Evolutionary conservation across 305 asterid species (phyloP).

Genomic region (Ilex paraguariensis): DNA sequence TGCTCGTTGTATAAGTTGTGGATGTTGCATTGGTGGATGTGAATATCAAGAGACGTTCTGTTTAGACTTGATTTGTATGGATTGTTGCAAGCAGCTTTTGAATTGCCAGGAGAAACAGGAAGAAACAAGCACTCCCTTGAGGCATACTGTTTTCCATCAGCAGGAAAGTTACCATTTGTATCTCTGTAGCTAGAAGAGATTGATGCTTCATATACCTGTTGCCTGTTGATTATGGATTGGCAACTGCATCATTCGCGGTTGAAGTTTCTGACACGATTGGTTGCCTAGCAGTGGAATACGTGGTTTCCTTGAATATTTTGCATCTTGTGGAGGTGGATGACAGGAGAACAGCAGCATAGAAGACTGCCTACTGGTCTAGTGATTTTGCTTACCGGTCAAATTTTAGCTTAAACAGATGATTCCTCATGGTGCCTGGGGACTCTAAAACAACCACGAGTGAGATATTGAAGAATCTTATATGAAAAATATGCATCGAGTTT

Average conservation of each 20-base stretch:
- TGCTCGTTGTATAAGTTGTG: slow-evolving; percentile 62
- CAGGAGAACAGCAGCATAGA: too few species aligned
- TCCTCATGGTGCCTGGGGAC: too few species aligned
- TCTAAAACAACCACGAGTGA: too few species aligned
- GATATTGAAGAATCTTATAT: too few species aligned
- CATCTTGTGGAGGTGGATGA: too few species aligned
- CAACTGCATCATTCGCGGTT: not conserved
- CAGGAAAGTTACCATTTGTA: slow-evolving; percentile 34
- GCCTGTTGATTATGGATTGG: not conserved
- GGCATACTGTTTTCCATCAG: slow-evolving; percentile 24
- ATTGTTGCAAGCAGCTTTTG: slow-evolving; percentile 33
- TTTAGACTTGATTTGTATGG: slow-evolving; percentile 41
- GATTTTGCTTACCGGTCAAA: too few species aligned
- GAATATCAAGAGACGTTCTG: slow-evolving; percentile 57
- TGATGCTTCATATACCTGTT: not conserved
- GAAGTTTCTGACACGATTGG: not conserved
- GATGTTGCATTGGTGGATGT: slow-evolving; percentile 53
- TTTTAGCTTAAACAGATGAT: too few species aligned
- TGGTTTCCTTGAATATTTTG: not conserved
- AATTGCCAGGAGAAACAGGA: slow-evolving; percentile 24
- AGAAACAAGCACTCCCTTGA: slow-evolving; percentile 18
- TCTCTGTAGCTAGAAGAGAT: slow-evolving; percentile 33
- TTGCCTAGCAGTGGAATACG: not conserved
- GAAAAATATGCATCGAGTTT: too few species aligned
- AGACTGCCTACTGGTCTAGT: too few species aligned